Evolutionary conservation across 495 filamentous ascomycete species (phyloP).

Genomic region (Podospora conica): DNA sequence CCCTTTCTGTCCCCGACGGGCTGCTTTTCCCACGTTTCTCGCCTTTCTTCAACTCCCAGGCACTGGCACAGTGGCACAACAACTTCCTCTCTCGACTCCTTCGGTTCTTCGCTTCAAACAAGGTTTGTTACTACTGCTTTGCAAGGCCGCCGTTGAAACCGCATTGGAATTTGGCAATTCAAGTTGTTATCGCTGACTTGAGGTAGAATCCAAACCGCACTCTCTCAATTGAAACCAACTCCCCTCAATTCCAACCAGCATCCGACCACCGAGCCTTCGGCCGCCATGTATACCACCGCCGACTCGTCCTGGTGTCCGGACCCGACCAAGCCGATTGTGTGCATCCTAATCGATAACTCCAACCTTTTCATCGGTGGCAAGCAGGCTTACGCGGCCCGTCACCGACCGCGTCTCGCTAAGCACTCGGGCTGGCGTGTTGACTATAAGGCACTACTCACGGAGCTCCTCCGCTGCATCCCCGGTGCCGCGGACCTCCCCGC

Average conservation of each 20-base stretch:
- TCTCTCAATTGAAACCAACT: neutral
- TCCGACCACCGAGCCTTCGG: neutral
- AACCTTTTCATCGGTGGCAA: slow-evolving; percentile 11
- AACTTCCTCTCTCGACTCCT: too few relatives aligned
- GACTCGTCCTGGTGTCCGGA: neutral
- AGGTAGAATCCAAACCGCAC: neutral
- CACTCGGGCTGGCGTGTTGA: slow-evolving; percentile 11
- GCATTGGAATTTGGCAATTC: too few relatives aligned
- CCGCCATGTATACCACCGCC: neutral
- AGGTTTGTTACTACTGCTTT: too few relatives aligned
- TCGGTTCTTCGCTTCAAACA: too few relatives aligned
- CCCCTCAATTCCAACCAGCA: neutral
- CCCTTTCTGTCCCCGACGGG: too few relatives aligned
- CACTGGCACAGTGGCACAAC: too few relatives aligned
- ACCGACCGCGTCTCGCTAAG: neutral
- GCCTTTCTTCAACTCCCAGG: too few relatives aligned
- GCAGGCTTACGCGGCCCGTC: slow-evolving; percentile 1
- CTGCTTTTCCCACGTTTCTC: too few relatives aligned
- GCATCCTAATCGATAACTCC: slow-evolving; percentile 13
- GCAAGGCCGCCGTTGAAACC: too few relatives aligned
- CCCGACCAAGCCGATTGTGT: neutral
- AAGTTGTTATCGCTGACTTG: neutral
- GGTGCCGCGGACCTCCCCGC: neutral
- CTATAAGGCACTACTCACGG: neutral
- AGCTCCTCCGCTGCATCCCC: neutral